Percentiles rank a stretch among this genome's conserved stretches.
Evolutionary conservation across 2,329 filamentous ascomycete species (phyloP).

Genomic region (Zymoseptoria ardabiliae): DNA sequence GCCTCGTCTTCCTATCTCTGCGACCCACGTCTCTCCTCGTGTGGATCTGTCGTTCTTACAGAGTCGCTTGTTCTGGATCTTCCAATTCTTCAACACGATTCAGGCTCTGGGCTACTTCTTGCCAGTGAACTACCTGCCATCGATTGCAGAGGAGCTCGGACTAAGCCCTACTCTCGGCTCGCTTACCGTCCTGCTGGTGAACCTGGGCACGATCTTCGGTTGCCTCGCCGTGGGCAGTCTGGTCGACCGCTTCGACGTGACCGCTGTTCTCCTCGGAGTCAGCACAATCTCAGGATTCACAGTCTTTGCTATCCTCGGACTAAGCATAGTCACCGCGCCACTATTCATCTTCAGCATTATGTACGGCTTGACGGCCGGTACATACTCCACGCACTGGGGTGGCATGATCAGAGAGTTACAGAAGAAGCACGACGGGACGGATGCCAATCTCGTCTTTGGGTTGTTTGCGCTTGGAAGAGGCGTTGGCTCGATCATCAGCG

Average conservation of each 20-base stretch:
- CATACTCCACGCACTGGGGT: constrained; percentile 32
- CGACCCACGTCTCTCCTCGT: constrained; percentile 21
- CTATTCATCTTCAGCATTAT: constrained; percentile 38
- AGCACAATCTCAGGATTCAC: constrained; percentile 30
- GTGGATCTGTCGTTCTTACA: constrained; percentile 33
- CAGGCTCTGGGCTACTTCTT: constrained; percentile 40
- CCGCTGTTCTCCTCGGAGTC: constrained; percentile 32
- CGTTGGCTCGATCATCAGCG: constrained; percentile 45
- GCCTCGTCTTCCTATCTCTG: constrained; percentile 19
- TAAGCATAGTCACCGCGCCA: constrained; percentile 36
- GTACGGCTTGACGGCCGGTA: constrained; percentile 38
- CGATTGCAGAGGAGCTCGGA: constrained; percentile 34
- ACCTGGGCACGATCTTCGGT: constrained; percentile 33
- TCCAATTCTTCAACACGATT: constrained; percentile 37
- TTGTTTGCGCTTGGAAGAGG: constrained; percentile 45
- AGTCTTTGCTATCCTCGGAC: constrained; percentile 40
- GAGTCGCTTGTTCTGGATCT: constrained; percentile 33
- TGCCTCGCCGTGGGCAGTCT: constrained; percentile 33
- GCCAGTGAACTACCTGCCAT: constrained; percentile 37
- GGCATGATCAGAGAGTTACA: constrained; percentile 20
- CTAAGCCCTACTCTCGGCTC: constrained; percentile 30
- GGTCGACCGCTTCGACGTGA: constrained; percentile 35
- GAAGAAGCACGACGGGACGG: constrained; percentile 21
- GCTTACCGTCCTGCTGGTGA: constrained; percentile 35
- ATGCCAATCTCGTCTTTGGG: constrained; percentile 43